A percentile compares a stretch with the other conserved stretches of the same genome.
Conservation (phyloP, 306 rosid species). For the Glycine latifolia region DNA sequence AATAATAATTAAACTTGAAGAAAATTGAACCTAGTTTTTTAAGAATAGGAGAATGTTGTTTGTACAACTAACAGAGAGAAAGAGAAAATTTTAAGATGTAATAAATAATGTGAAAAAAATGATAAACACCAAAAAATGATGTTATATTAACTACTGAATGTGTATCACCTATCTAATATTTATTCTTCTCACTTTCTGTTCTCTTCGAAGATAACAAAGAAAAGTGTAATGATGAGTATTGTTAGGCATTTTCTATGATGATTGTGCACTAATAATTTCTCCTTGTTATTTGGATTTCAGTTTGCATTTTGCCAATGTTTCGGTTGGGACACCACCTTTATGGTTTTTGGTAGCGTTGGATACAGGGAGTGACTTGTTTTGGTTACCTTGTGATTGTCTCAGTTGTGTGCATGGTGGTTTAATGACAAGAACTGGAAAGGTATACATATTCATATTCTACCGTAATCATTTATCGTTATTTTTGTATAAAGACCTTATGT, state of each 20-base stretch:
- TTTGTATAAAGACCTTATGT: conserved; percentile 24
- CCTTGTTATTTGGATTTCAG: conserved; percentile 56
- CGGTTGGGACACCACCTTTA: conserved; percentile 78
- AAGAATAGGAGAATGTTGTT: no score
- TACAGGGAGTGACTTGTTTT: conserved; percentile 88
- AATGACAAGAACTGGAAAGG: conserved; percentile 46
- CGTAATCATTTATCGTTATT: background rate
- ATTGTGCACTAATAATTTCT: background rate
- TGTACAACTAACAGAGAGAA: no score
- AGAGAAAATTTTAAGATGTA: no score
- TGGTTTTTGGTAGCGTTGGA: conserved; percentile 88
- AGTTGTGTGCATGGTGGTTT: conserved; percentile 52
- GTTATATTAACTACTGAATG: no score
- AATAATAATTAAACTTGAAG: background rate
- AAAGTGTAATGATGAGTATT: conserved; percentile 1
- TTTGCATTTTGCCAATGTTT: conserved; percentile 82
- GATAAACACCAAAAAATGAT: no score
- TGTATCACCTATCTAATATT: background rate
- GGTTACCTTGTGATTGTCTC: conserved; percentile 93
- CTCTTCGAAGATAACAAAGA: background rate
- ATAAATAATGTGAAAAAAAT: no score
- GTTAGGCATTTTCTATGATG: background rate
- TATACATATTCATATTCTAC: conserved; percentile 36
- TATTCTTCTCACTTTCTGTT: background rate
- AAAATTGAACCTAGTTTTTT: background rate